A percentile compares a stretch with the other conserved stretches of the same genome.
Evolutionary conservation across 306 rosid species (phyloP).

Genomic region (Inga oerstediana): DNA sequence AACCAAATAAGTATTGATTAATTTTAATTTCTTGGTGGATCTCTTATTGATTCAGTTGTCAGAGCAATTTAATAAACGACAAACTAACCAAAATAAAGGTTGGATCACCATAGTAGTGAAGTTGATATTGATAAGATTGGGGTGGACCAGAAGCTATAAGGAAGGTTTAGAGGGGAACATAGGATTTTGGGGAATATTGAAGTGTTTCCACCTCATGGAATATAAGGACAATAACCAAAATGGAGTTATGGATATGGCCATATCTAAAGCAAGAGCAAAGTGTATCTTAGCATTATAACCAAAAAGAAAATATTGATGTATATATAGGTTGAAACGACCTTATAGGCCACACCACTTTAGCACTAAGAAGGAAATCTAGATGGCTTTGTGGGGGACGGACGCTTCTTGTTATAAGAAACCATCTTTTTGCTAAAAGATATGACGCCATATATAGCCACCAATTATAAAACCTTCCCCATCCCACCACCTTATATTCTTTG

Average conservation of each 20-base stretch:
- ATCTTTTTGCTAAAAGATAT: neutral
- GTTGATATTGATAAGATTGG: neutral
- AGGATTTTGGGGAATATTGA: neutral
- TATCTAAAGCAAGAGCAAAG: neutral
- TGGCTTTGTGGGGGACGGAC: slow-evolving; percentile 16
- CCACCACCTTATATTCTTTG: neutral
- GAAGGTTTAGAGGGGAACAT: neutral
- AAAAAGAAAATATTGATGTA: neutral
- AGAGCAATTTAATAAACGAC: neutral
- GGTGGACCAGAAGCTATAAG: neutral
- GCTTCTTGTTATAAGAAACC: neutral
- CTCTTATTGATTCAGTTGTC: neutral
- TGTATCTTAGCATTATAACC: neutral
- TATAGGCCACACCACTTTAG: neutral
- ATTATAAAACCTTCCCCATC: neutral
- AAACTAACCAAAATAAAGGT: neutral
- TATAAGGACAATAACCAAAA: neutral
- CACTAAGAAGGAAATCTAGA: slow-evolving; percentile 13
- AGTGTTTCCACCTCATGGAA: neutral
- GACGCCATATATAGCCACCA: neutral
- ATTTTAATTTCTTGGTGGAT: neutral
- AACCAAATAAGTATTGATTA: too few species aligned
- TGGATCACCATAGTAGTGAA: neutral
- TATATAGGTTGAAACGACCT: neutral
- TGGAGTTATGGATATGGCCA: neutral